These are phyloP conservation scores for Colletotrichum falcatum DNA, from an alignment of 2,329 filamentous ascomycete genomes.

Conservation along the genomic window DNA sequence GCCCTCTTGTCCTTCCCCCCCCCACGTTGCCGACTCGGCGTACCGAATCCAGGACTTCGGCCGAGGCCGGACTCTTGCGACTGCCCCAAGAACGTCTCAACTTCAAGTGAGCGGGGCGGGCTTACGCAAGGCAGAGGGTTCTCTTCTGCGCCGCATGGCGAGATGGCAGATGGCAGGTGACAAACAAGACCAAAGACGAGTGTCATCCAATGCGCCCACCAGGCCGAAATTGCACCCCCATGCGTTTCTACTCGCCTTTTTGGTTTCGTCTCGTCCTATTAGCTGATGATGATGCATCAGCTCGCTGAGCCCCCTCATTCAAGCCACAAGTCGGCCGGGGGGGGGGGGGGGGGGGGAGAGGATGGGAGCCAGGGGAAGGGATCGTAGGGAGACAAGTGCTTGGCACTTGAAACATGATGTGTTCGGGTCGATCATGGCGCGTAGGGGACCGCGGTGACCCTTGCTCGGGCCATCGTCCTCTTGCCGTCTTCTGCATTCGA, in stretches of 20 bases:
- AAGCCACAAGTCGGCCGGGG: no score
- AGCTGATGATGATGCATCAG: no score
- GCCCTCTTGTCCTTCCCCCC: rapidly evolving
- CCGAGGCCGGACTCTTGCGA: not conserved
- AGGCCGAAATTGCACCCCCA: slow-evolving; percentile 1
- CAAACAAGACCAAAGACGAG: slow-evolving; percentile 18
- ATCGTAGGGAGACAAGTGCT: slow-evolving; percentile 3
- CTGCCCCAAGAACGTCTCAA: not conserved
- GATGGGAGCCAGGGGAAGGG: not conserved
- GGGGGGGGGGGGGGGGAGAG: no score
- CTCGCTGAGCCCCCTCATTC: no score
- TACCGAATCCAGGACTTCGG: not conserved
- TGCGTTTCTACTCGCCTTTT: slow-evolving; percentile 2
- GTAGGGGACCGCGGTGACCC: not conserved
- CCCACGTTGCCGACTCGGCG: not conserved
- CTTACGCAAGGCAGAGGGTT: not conserved
- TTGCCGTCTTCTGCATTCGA: no score
- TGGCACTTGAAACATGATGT: slow-evolving; percentile 36
- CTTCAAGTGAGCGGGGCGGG: not conserved
- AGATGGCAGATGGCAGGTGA: slow-evolving; percentile 32
- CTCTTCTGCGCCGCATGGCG: no score
- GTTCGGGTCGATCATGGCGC: slow-evolving; percentile 21
- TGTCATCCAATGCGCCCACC: slow-evolving; percentile 24
- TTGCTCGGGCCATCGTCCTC: not conserved
- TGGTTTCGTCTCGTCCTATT: slow-evolving; percentile 32